A percentile compares a stretch with the other conserved stretches of the same genome.
Conservation (phyloP, 257 asterid genomes). For the Cruciata laevipes region DNA sequence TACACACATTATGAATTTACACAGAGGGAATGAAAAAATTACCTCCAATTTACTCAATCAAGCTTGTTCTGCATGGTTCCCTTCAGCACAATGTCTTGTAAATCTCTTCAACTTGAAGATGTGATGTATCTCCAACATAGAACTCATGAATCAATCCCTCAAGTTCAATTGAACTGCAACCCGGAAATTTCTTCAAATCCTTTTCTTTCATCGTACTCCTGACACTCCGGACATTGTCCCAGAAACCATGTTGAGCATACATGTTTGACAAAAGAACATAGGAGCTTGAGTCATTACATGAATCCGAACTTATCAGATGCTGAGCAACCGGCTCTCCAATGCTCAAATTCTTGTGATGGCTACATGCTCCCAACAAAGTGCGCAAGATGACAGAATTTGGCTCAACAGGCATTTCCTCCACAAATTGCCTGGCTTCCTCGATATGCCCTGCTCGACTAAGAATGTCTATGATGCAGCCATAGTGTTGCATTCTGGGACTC, state of each 20-base stretch:
- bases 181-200: conserved; percentile 55
- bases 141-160: conserved; percentile 75
- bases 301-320: conserved; percentile 38
- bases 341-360: conserved; percentile 41
- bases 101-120: conserved; percentile 30
- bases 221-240: conserved; percentile 57
- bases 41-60: background rate
- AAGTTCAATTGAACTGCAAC: conserved; percentile 79
- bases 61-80: background rate
- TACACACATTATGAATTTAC: background rate
- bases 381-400: conserved; percentile 72
- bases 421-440: conserved; percentile 54
- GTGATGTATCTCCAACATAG: conserved; percentile 52
- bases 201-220: conserved; percentile 57
- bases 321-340: conserved; percentile 54
- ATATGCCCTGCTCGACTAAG: conserved; percentile 65
- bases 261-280: conserved; percentile 64
- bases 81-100: conserved; percentile 25
- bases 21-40: background rate
- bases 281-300: conserved; percentile 44
- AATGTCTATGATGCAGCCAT: conserved; percentile 80
- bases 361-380: conserved; percentile 61
- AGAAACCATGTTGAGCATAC: conserved; percentile 63
- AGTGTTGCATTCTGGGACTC: conserved; percentile 65
- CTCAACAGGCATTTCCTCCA: conserved; percentile 58